Evolutionary conservation across 306 rosid genomes (phyloP), one percentile per base, ranked within the genome.

Genomic region (Canavalia gladiata): DNA sequence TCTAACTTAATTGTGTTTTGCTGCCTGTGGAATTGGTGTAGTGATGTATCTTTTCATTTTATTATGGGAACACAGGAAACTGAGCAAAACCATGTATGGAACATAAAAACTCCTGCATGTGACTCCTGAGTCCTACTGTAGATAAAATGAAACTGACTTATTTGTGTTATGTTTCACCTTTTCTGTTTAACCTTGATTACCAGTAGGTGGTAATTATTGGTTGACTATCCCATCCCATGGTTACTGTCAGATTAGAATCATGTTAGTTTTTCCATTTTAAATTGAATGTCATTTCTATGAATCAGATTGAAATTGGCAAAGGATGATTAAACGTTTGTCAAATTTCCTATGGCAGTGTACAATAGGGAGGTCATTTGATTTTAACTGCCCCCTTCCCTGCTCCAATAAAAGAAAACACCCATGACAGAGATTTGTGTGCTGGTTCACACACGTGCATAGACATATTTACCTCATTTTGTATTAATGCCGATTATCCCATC

Each of bases 121-220:
- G 41, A 37, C 41, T 37, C 41, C 41, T 37, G 2, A 37, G 41
- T 18, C 25, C 25, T 18, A 18, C 25, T 18, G 25, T 18, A 18
- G 41, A 2, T 37, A 37, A 37, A 37, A 37, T 37, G 41, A 49
- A 6, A 31, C 46, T 31, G 18, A 30, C 74, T 29, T 68, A 8
- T 10, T 3, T 12, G 5, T 41, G 46, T 45, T 49, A 9, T 31
- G 42, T 70, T 50, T 50, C 46, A 49, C 45, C 39, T 29, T 70
- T 10, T 70, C 11, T 50, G 30, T 49, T 5, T 70, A 25, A 50
- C 75, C 75, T 30, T 69, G 74, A 69, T 45, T 71, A 13, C 31
- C 45, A 3, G 18, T 18, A 18, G 25, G 25, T 18, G 25, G 25
- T 25, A 7, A 72, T 35, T 72, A 37, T 37, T 2, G 11, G 47